A percentile compares a stretch with the other conserved stretches of the same genome.
Evolutionary conservation across 2,329 filamentous ascomycete genomes (phyloP).

Genomic region (Apiospora kogelbergensis): DNA sequence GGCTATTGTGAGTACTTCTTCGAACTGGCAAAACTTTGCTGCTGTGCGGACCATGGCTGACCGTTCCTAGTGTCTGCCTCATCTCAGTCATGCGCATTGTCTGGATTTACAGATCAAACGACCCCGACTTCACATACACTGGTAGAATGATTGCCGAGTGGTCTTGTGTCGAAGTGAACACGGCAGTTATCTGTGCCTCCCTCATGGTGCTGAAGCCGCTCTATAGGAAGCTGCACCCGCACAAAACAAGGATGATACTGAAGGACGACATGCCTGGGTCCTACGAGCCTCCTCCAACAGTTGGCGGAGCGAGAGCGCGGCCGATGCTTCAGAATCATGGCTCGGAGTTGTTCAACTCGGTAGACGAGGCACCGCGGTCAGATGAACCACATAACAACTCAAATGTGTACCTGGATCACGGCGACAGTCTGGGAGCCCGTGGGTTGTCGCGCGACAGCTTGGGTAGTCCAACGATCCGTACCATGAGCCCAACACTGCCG

Average conservation of each 20-base stretch:
- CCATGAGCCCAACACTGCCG: constrained; percentile 5
- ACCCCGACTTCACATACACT: constrained; percentile 28
- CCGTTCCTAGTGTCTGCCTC: constrained; percentile 32
- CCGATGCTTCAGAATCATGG: neutral
- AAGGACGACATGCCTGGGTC: neutral
- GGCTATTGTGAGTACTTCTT: constrained; percentile 36
- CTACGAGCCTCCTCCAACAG: constrained; percentile 6
- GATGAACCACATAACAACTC: neutral
- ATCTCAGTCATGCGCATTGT: constrained; percentile 34
- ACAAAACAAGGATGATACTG: neutral
- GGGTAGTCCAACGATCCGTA: neutral
- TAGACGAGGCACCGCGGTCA: neutral
- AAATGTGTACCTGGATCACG: neutral
- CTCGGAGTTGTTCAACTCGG: neutral
- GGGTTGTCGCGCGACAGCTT: neutral
- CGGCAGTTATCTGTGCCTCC: constrained; percentile 36
- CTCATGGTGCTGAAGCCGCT: constrained; percentile 39
- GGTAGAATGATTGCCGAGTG: constrained; percentile 31
- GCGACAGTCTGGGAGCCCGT: neutral
- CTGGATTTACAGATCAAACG: constrained; percentile 23
- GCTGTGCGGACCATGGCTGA: neutral
- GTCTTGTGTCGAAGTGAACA: constrained; percentile 37
- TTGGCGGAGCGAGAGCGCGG: neutral
- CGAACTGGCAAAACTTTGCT: neutral
- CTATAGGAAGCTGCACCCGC: constrained; percentile 25